A percentile compares a stretch with the other conserved stretches of the same genome.
phyloP scores from a whole-genome alignment of 768 basidiomycete species.

The Rhodotorula kratochvilovae region DNA sequence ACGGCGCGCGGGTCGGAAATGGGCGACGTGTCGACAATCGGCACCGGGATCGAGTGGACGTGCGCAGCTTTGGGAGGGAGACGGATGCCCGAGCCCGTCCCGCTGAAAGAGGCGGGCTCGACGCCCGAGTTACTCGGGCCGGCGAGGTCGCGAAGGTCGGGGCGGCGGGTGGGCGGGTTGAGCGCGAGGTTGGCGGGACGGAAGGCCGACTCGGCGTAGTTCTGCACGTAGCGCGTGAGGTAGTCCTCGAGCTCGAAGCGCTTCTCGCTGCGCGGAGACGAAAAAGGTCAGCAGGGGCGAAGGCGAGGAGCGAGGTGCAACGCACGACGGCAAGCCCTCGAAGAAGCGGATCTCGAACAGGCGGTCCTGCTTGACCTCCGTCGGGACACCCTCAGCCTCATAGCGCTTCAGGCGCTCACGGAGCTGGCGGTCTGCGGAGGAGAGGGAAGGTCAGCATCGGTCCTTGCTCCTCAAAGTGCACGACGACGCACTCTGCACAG shows the following conservation, averaged over 20 bases:
- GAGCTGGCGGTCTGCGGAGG: constrained; percentile 16
- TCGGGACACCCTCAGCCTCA: constrained; percentile 18
- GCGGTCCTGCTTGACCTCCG: constrained; percentile 24
- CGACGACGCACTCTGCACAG: constrained; percentile 31
- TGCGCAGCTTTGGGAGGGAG: neutral
- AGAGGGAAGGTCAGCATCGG: neutral
- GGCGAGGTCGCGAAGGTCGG: neutral
- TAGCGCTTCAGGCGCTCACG: constrained; percentile 23
- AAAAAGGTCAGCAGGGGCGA: neutral
- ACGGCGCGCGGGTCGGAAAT: neutral
- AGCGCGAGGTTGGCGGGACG: neutral
- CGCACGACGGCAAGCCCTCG: constrained; percentile 24
- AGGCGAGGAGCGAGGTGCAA: no score
- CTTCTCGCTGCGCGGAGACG: constrained; percentile 3
- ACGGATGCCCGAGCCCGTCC: constrained; percentile 19
- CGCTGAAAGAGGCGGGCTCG: constrained; percentile 25
- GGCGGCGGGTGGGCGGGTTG: neutral
- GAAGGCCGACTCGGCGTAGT: neutral
- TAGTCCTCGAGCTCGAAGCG: constrained; percentile 23
- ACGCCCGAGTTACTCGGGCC: constrained; percentile 33
- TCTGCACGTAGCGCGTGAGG: constrained; percentile 26
- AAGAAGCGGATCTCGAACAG: constrained; percentile 36
- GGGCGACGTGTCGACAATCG: neutral
- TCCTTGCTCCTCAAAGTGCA: no score
- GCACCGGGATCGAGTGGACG: no score